A percentile compares a stretch with the other conserved stretches of the same genome.
These are phyloP conservation scores for Monosporascus sp. DNA, from an alignment of 2,329 filamentous ascomycete genomes.

Conservation along the genomic window DNA sequence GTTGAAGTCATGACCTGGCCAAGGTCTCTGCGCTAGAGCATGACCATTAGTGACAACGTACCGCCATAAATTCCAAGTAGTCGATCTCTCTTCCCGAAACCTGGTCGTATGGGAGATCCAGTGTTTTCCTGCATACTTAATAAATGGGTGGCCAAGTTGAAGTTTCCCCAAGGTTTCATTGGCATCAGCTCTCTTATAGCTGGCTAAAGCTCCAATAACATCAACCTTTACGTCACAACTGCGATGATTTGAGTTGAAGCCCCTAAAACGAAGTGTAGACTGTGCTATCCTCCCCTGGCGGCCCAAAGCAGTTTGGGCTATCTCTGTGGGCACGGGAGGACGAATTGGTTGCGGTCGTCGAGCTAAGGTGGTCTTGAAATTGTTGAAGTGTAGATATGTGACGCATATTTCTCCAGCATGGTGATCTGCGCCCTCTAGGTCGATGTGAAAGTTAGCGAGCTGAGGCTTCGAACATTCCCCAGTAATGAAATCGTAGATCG, in stretches of 20 bases:
- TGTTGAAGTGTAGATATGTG: constrained; percentile 34
- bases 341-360: constrained; percentile 20
- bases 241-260: not conserved
- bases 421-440: constrained; percentile 20
- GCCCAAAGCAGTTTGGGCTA: not conserved
- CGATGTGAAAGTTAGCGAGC: constrained; percentile 17
- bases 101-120: constrained; percentile 9
- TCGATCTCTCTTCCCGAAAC: constrained; percentile 4
- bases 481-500: constrained; percentile 25
- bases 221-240: not conserved
- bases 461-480: not conserved
- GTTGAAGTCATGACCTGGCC: not conserved
- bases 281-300: not conserved
- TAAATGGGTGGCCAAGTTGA: not conserved
- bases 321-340: not conserved
- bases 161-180: too few relatives aligned
- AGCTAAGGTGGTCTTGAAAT: constrained; percentile 32
- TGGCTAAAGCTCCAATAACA: not conserved
- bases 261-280: not conserved
- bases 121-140: constrained; percentile 7
- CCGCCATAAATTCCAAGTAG: constrained; percentile 5
- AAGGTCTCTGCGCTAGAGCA: not conserved
- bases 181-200: too few relatives aligned
- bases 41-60: not conserved
- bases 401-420: constrained; percentile 31